Base-by-base conservation (phyloP, 257 asterid species). In the Solanum pinnatisectum region DNA sequence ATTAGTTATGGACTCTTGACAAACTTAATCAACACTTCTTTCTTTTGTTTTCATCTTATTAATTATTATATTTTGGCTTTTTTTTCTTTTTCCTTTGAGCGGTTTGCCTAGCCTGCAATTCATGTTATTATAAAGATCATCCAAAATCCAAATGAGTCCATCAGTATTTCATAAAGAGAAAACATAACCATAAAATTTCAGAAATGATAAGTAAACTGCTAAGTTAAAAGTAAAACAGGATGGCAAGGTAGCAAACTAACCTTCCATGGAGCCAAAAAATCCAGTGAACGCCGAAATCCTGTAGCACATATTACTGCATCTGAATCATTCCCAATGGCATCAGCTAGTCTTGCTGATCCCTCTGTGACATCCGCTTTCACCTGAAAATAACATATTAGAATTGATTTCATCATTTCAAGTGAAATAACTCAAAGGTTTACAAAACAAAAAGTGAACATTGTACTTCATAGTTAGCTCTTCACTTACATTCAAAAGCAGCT, bases 261-360 rank as follows among this genome's bases (percentile, higher is more conserved):
- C 98, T 96, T 96, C 99, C 99, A 97, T 72, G 99, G 99, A 88
- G 96, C 88, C 13, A 91, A 77, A 84, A 96, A 90, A 92, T 97
- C 98, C 97, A 95, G 94, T 7, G 98, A 95, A 85, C 90, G 98
- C 68, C 91, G 92, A 90, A 94, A 97, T 59, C 99, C 99, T 4
- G 99, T 95, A 44, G 99, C 97, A 89, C 99, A 96, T 88, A 97
- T 91, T 36, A 97, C 99, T 84, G 99, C 99, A 86, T 96, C 98
- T 23, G 98, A 92, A 93, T 97, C 98, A 86, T 94, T 93, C 86
- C 99, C 94, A 76, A 97, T 94, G 85, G 94, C 98, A 71, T 96
- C 96, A 27, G 98, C 98, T 91, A 97, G 89, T 87, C 93, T 94
- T 18, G 92, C 44, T 71, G 98, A 88, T 89, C 98, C 98, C 89